Evolutionary conservation across 176 grass and related monocot genomes (phyloP), one percentile per base, ranked within the genome.

Genomic region (Lolium multiflorum): DNA sequence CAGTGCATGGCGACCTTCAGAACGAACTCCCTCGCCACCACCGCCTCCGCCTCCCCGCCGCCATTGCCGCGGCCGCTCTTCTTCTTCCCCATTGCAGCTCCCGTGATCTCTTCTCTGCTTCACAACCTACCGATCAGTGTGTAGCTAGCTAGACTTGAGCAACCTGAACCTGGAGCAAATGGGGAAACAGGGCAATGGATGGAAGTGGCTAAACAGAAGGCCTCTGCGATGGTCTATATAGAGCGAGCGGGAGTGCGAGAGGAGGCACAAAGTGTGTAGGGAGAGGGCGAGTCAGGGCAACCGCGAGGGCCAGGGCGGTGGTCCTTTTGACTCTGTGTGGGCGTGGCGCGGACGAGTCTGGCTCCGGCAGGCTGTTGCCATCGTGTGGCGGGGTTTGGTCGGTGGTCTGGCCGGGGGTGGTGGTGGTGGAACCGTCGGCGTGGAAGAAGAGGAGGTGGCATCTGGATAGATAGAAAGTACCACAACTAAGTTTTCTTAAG

Each of bases 361-460:
- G n/a, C n/a, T n/a, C 71, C 2, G 90, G 83, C 10, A 92, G 56
- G 61, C 88, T 83, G 72, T 89, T 47, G 60, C 81, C 81, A 21
- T 82, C 78, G 11, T 26, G 73, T 16, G 87, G 75, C 9, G 87
- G 72, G 14, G 31, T 75, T 1, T 35, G 24, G 26, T 48, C 57
- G 9, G 83, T 85, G n/a, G 78, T 88, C 22, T 92, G 92, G 13
- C 61, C 89, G 0, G 96, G 83, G 12, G 91, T 11, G 2, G n/a
- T n/a, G n/a, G 86, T 82, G 41, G 88, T 56, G 26, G 43, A 44
- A 7, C 43, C 43, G 43, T 71, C 62, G 49, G 69, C 77, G 71
- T 79, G 92, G 82, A 96, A 96, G 87, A 99, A 99, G 9, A 82
- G 70, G 81, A 98, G 82, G 76, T 88, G 97, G 86, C 94, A 99